Conservation (phyloP, 192 early-diverging fungal species). For the Coemansia sp. region DNA sequence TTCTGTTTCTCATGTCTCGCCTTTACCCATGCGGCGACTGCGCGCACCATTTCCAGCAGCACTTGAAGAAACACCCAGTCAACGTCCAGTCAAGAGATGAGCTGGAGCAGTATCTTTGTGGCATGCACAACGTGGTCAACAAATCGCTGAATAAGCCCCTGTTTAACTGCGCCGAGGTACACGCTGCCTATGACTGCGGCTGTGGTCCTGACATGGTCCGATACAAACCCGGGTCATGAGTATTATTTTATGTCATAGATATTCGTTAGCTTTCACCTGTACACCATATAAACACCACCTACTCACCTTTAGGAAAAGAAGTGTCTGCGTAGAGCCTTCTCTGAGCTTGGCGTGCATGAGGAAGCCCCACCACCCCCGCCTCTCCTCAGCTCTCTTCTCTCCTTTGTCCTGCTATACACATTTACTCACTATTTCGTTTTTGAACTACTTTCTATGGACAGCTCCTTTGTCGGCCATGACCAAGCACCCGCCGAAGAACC, state of each 20-base stretch:
- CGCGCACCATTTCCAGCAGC: constrained; percentile 82
- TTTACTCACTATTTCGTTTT: background rate
- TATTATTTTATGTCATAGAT: background rate
- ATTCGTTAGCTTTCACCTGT: background rate
- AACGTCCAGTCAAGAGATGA: constrained; percentile 71
- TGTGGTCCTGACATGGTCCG: constrained; percentile 62
- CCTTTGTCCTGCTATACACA: background rate
- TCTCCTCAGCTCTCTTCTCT: background rate
- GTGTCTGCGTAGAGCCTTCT: background rate
- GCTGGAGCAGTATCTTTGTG: constrained; percentile 86
- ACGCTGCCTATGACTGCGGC: constrained; percentile 85
- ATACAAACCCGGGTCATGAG: constrained; percentile 30
- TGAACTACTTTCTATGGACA: background rate
- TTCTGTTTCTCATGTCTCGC: constrained; percentile 79
- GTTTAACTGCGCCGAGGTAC: constrained; percentile 80
- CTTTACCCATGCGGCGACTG: constrained; percentile 98
- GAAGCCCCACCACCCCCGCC: background rate
- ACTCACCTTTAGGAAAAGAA: too few species aligned
- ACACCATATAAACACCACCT: background rate
- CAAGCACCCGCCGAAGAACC: background rate
- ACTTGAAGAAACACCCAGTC: constrained; percentile 80
- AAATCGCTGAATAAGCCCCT: constrained; percentile 74
- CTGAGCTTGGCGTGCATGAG: constrained; percentile 1
- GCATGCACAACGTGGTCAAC: constrained; percentile 94
- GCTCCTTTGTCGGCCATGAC: background rate